These are phyloP conservation scores for Stephanodiscus triporus DNA, from an alignment of 108 stramenopile species.

Conservation along the genomic window DNA sequence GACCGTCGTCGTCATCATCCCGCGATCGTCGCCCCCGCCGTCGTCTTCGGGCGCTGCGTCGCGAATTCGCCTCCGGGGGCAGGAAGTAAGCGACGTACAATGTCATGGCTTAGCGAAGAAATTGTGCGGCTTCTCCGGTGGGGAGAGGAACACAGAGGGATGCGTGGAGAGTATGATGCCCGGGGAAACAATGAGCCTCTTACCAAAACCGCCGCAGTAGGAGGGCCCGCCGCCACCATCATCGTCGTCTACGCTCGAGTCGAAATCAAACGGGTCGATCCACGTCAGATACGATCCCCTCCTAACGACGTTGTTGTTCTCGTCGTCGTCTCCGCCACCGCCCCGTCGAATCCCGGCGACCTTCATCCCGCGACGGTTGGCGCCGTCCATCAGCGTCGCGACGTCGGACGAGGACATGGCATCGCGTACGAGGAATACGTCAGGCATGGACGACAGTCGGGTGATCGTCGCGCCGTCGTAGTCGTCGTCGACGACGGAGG, in stretches of 20 bases:
- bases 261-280: slow-evolving; percentile 24
- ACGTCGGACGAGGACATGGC: background rate
- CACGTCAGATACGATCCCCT: slow-evolving; percentile 44
- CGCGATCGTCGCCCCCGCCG: no score
- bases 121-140: no score
- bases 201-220: no score
- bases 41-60: no score
- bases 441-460: slow-evolving; percentile 24
- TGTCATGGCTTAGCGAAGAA: no score
- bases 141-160: no score
- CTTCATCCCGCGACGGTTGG: slow-evolving; percentile 36
- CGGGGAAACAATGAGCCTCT: no score
- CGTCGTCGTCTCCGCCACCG: background rate
- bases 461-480: slow-evolving; percentile 4
- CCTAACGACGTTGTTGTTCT: slow-evolving; percentile 26
- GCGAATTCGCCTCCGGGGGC: no score
- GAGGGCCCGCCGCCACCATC: background rate
- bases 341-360: slow-evolving; percentile 24
- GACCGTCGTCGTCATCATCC: background rate
- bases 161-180: no score
- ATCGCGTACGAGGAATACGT: slow-evolving; percentile 34
- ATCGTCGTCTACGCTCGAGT: background rate
- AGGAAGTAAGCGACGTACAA: no score
- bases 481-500: no score
- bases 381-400: slow-evolving; percentile 15